Evolutionary conservation across 495 filamentous ascomycete species (phyloP), one percentile per base, ranked within the genome.

Genomic region (Penicillium egyptiacum): DNA sequence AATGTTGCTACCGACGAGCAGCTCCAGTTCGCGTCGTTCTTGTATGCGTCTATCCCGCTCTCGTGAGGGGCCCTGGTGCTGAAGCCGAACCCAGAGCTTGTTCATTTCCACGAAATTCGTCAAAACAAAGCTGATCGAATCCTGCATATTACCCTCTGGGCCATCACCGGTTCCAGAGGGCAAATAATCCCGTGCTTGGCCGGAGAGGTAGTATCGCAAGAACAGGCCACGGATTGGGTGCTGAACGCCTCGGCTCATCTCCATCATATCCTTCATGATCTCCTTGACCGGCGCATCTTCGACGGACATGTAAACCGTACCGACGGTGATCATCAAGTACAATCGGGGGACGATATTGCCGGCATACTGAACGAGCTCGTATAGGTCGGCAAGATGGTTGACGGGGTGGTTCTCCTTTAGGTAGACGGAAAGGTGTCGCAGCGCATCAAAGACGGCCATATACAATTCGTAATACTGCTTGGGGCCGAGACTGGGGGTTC

Each of bases 251-350:
- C 94, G 84, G 72, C 90, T 96, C 94, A 98, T 98, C 75, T 98
- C 94, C 94, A 98, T 98, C 94, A 98, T 98, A 69, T 98, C 94
- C 73, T 98, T 98, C 94, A 98, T 98, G 54, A 98, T 92, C 76
- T 98, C 94, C 75, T 98, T 98, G 59, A 98, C 93, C 4, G 94
- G 94, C 44, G 94, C 95, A 83, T 96, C 94, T 69, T 94, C 89
- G 62, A 98, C 93, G 10, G 90, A 86, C 94, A 98, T 98, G 76
- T 98, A 98, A 31, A 96, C 94, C 4, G 94, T 98, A 33, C 94
- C 94, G 22, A 98, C 94, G 0, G 94, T 98, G 64, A 98, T 91
- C 94, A 98, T 98, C 49, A 98, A 85, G 69, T 98, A 98, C 46
- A 98, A 79, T 58, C 94, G 88, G 28, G 94, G 94, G 51, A 98